Evolutionary conservation across 73 alveolate species (phyloP).

Genomic region (Paramecium sonneborni): DNA sequence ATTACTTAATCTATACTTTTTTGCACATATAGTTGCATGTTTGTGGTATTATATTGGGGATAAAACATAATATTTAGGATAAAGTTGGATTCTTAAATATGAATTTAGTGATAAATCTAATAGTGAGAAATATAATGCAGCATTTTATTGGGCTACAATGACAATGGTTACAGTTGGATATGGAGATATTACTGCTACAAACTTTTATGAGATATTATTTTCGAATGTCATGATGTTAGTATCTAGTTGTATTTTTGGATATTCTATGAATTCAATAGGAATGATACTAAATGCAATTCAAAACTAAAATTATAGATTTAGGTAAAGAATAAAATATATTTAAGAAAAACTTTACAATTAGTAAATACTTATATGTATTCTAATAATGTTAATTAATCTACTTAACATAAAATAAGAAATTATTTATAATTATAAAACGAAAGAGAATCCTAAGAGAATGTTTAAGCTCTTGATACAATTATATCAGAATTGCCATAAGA

Average conservation of each 20-base stretch:
- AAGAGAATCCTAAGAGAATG: background rate
- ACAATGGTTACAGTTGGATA: conserved; percentile 38
- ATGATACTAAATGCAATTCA: background rate
- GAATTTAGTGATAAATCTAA: background rate
- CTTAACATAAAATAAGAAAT: conserved; percentile 21
- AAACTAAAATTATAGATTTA: background rate
- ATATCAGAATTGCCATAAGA: background rate
- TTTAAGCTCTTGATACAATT: background rate
- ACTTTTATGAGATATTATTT: background rate
- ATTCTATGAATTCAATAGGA: conserved; percentile 55
- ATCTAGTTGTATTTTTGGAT: conserved; percentile 43
- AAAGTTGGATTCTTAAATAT: background rate
- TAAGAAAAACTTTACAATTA: background rate
- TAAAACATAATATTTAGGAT: background rate
- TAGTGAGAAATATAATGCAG: background rate
- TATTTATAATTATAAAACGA: background rate
- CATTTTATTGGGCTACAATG: conserved; percentile 61
- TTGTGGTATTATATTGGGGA: conserved; percentile 3
- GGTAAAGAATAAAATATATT: background rate
- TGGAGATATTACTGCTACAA: conserved; percentile 20
- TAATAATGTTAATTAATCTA: background rate
- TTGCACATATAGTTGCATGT: conserved; percentile 45
- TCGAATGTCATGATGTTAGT: conserved; percentile 25
- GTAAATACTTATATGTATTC: conserved; percentile 33
- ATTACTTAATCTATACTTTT: background rate